These are phyloP conservation scores for Cutaneotrichosporon arboriforme DNA, from an alignment of 1,284 basidiomycete genomes.

Conservation along the genomic window DNA sequence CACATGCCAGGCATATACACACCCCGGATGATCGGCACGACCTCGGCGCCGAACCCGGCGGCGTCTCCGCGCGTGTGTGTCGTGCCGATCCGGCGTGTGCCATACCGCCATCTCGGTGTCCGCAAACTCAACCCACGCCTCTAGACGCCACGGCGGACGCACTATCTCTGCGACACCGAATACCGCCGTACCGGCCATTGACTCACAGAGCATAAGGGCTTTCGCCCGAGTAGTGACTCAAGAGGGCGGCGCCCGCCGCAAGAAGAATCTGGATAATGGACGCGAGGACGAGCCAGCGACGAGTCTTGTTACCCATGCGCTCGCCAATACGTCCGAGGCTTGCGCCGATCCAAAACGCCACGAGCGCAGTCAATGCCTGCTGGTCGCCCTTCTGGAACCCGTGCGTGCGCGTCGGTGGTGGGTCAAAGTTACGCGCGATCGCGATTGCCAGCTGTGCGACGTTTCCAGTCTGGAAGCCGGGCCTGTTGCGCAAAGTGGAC, in stretches of 20 bases:
- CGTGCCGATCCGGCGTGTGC: no score
- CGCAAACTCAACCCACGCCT: no score
- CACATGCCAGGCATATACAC: no score
- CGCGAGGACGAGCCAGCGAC: slow-evolving; percentile 67
- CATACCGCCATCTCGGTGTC: no score
- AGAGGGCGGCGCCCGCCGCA: slow-evolving; percentile 64
- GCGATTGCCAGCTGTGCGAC: slow-evolving; percentile 58
- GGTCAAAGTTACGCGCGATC: slow-evolving; percentile 60
- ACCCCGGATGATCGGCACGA: no score
- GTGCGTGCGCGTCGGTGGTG: slow-evolving; percentile 50
- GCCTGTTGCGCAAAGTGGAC: neutral
- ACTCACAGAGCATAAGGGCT: slow-evolving; percentile 54
- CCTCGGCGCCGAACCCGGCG: no score
- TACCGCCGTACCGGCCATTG: neutral
- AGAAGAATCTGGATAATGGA: slow-evolving; percentile 68
- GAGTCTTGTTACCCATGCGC: slow-evolving; percentile 60
- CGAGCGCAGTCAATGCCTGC: slow-evolving; percentile 70
- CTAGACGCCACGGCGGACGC: no score
- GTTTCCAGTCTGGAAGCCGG: slow-evolving; percentile 39
- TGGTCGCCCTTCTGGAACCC: slow-evolving; percentile 69
- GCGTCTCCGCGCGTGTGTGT: no score
- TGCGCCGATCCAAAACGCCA: slow-evolving; percentile 58
- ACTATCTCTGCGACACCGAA: neutral
- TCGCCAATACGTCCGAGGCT: slow-evolving; percentile 48
- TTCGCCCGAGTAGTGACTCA: slow-evolving; percentile 56